Conservation (phyloP, 2,329 filamentous ascomycete genomes). For the Colletotrichum incanum region DNA sequence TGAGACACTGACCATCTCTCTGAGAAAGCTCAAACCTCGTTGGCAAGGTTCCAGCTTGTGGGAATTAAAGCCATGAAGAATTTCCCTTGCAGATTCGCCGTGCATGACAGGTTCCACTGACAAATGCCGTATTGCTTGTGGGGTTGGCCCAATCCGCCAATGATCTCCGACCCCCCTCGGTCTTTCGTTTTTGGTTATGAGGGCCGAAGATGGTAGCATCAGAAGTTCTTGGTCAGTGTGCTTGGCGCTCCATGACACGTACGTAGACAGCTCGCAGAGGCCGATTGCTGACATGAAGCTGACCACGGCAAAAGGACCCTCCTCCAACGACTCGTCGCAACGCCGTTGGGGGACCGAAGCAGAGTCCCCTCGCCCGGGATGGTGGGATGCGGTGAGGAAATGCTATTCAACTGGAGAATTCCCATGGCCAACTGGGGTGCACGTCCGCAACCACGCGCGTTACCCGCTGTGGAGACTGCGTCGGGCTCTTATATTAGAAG, state of each 20-base stretch:
- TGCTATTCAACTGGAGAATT: not conserved
- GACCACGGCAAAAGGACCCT: slow-evolving; percentile 4
- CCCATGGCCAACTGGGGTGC: not conserved
- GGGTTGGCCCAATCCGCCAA: slow-evolving; percentile 12
- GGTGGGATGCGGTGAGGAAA: slow-evolving; percentile 32
- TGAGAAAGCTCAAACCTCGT: not conserved
- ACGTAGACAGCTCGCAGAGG: not conserved
- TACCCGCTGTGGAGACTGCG: slow-evolving; percentile 31
- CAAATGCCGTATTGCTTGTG: slow-evolving; percentile 11
- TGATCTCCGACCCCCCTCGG: slow-evolving; percentile 1
- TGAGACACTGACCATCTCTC: too few relatives aligned
- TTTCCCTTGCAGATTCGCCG: not conserved
- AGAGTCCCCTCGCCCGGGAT: slow-evolving; percentile 2
- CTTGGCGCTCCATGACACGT: slow-evolving; percentile 32
- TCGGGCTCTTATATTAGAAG: not conserved
- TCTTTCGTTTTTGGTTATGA: slow-evolving; percentile 8
- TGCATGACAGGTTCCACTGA: slow-evolving; percentile 20
- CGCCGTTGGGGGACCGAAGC: not conserved
- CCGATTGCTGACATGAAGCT: slow-evolving; percentile 5
- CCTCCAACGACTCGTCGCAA: not conserved
- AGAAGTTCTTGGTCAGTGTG: not conserved
- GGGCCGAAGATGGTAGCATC: slow-evolving; percentile 26
- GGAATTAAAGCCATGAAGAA: not conserved
- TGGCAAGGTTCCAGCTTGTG: not conserved
- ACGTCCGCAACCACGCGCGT: slow-evolving; percentile 12